Conservation (phyloP, 257 asterid genomes). For the Ajuga chamaepitys region DNA sequence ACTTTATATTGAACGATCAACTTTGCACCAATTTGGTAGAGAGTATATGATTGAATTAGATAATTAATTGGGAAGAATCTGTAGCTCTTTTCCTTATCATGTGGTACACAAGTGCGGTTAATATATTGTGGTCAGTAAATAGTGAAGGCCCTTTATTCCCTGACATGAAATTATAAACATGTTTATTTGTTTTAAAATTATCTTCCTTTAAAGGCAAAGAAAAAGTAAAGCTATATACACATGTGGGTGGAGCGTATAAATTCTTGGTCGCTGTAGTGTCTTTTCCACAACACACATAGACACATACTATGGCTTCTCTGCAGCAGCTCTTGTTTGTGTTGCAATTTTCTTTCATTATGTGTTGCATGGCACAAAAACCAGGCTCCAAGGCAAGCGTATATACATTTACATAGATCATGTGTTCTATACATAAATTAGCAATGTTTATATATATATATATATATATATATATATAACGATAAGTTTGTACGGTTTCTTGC, state of each 20-base stretch:
- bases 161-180: not conserved
- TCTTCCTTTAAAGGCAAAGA: not conserved
- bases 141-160: not conserved
- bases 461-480: too few species aligned
- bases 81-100: too few species aligned
- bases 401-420: too few species aligned
- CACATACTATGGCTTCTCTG: conserved; percentile 30
- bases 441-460: too few species aligned
- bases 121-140: too few species aligned
- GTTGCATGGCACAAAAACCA: conserved; percentile 24
- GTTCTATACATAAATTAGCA: too few species aligned
- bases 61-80: too few species aligned
- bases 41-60: conserved; percentile 17
- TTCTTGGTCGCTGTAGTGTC: too few species aligned
- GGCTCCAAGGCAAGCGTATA: conserved; percentile 30
- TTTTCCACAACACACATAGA: not conserved
- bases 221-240: not conserved
- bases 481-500: too few species aligned
- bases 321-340: conserved; percentile 15
- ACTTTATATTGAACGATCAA: too few species aligned
- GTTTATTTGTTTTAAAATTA: not conserved
- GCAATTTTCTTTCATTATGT: conserved; percentile 19
- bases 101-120: too few species aligned
- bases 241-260: not conserved
- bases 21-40: too few species aligned